A percentile compares a stretch with the other conserved stretches of the same genome.
Evolutionary conservation across 192 early-diverging fungal species (phyloP).

Genomic region (Physocladia obscura): DNA sequence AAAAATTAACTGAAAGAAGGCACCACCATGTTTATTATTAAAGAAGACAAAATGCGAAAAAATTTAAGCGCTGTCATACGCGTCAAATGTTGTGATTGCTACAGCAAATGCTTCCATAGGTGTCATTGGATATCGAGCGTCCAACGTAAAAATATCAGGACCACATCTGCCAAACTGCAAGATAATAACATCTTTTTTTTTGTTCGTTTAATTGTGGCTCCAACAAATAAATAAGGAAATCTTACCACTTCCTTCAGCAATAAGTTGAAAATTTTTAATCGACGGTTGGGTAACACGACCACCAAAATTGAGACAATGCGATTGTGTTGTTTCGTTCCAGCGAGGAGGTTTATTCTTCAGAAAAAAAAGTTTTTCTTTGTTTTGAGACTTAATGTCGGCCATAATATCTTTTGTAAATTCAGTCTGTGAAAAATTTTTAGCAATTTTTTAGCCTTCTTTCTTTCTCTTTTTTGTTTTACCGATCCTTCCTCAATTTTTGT

Average conservation of each 20-base stretch:
- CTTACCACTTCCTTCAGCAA: slow-evolving; percentile 48
- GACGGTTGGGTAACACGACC: slow-evolving; percentile 60
- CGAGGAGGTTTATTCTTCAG: slow-evolving; percentile 63
- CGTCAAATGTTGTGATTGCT: slow-evolving; percentile 63
- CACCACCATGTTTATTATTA: no score
- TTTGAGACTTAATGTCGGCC: slow-evolving; percentile 49
- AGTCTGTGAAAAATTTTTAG: slow-evolving; percentile 10
- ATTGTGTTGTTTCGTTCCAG: slow-evolving; percentile 67
- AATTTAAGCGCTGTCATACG: slow-evolving; percentile 56
- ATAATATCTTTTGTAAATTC: slow-evolving; percentile 52
- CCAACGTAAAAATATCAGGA: slow-evolving; percentile 57
- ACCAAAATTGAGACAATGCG: slow-evolving; percentile 65
- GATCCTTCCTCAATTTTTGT: slow-evolving; percentile 39
- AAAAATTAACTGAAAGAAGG: no score
- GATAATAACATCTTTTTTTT: slow-evolving; percentile 38
- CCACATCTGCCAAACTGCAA: slow-evolving; percentile 69
- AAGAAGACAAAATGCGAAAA: no score
- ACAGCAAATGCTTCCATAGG: slow-evolving; percentile 61
- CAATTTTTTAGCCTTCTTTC: not conserved
- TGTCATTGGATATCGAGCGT: slow-evolving; percentile 58
- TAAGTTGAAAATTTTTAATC: slow-evolving; percentile 68
- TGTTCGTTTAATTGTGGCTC: not conserved
- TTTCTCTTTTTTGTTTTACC: slow-evolving; percentile 33
- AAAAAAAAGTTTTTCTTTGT: slow-evolving; percentile 53
- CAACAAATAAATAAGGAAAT: not conserved